phyloP scores from a whole-genome alignment of 371 early-diverging fungal genomes.

The Parasitella parasitica region DNA sequence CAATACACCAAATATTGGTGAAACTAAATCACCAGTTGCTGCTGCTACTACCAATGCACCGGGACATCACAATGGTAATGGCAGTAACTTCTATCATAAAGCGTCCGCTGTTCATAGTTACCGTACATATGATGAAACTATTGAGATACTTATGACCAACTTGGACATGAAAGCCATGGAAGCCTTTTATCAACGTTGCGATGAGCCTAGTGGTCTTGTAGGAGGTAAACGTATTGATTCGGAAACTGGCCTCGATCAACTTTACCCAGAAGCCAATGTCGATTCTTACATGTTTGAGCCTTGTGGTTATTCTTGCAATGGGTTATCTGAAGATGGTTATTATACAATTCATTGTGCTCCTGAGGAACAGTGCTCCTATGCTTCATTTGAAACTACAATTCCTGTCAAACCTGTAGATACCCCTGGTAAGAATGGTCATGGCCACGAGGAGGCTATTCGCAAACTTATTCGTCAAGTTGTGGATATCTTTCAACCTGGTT shows the following conservation, averaged over 20 bases:
- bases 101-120: slow-evolving; percentile 20
- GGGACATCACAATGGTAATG: background rate
- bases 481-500: slow-evolving; percentile 78
- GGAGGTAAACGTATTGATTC: slow-evolving; percentile 69
- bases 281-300: slow-evolving; percentile 92
- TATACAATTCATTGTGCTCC: slow-evolving; percentile 96
- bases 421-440: slow-evolving; percentile 26
- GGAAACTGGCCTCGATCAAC: slow-evolving; percentile 74
- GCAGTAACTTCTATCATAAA: background rate
- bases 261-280: slow-evolving; percentile 76
- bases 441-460: slow-evolving; percentile 44
- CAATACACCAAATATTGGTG: background rate
- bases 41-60: background rate
- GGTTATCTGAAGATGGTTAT: slow-evolving; percentile 77
- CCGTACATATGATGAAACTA: slow-evolving; percentile 76
- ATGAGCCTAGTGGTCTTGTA: slow-evolving; percentile 51
- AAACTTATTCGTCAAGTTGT: slow-evolving; percentile 77
- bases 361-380: slow-evolving; percentile 94
- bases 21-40: background rate
- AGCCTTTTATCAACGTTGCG: slow-evolving; percentile 58
- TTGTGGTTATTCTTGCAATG: slow-evolving; percentile 94
- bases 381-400: slow-evolving; percentile 95
- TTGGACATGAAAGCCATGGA: slow-evolving; percentile 77
- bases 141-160: slow-evolving; percentile 95
- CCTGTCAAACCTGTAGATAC: slow-evolving; percentile 50